phyloP scores from a whole-genome alignment of 306 rosid genomes.

The Neltuma alba region DNA sequence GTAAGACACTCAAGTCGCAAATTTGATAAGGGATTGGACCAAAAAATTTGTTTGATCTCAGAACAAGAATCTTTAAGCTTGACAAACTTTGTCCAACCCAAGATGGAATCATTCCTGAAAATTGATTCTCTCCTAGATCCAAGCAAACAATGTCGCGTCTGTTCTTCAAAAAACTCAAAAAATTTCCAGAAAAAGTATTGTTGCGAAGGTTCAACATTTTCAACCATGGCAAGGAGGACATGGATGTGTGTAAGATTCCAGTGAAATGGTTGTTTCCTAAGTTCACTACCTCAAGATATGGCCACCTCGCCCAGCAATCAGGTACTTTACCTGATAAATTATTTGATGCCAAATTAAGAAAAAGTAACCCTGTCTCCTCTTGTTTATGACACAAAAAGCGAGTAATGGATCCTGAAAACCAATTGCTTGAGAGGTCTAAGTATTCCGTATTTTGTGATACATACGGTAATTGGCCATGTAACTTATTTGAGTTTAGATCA shows the following conservation, averaged over 20 bases:
- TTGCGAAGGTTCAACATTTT: not conserved
- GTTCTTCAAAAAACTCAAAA: not conserved
- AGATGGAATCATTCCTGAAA: not conserved
- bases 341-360: not conserved
- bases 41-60: not conserved
- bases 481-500: slow-evolving; percentile 27
- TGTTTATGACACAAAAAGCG: slow-evolving; percentile 10
- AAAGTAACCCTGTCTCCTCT: not conserved
- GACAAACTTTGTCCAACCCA: not conserved
- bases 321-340: slow-evolving; percentile 4
- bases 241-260: not conserved
- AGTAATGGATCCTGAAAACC: not conserved
- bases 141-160: not conserved
- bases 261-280: not conserved
- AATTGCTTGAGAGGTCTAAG: slow-evolving; percentile 21
- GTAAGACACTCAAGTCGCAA: not conserved
- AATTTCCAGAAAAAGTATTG: not conserved
- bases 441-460: accelerated
- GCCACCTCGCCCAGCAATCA: slow-evolving; percentile 24
- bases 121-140: not conserved
- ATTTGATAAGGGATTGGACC: not conserved
- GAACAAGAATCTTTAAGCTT: slow-evolving; percentile 31
- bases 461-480: not conserved
- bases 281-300: not conserved
- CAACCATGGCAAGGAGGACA: not conserved